Base-by-base conservation (phyloP, 1,284 basidiomycete genomes). In the Macrocybe sp. region DNA sequence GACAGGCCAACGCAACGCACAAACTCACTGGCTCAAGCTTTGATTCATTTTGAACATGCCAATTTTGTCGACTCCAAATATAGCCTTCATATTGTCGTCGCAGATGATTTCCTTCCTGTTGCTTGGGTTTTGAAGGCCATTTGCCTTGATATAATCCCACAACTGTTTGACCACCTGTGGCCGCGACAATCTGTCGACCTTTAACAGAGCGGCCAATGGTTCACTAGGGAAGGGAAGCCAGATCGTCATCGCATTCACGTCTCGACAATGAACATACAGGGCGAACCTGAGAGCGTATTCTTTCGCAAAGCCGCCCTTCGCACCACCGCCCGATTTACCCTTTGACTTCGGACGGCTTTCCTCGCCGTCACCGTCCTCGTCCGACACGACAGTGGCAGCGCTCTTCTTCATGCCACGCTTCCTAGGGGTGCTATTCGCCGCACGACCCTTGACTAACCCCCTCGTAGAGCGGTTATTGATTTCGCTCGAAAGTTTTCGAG, bases 21-120 rank as follows among this genome's bases (percentile, higher is more conserved):
- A 16, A 9, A 77, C 86, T 65, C 59, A 90, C 88, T 81, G 70
- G 64, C 86, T 83, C 49, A 91, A 67, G 36, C 82, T 75, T 65
- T 90, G 88, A 72, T 91, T 92, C 89, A 92, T 92, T 57, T 73
- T 79, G 70, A 92, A 91, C 88, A 91, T 91, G 64, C 88, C 81
- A 46, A 93, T 83, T 60, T 81, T 85, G 55, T 89, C 83, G 12
- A 79, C 76, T 50, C 77, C 78, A 65, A 93, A 92, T 33, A 93
- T 74, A 7, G 78, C 77, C 50, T 75, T 76, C 56, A 93, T 65
- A 36, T 68, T 73, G 30, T 74, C 70, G 64, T 94, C 90, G 59
- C 90, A 93, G 2, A 93, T 56, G 50, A 94, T 93, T 64, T 92
- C 86, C 51, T 79, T 78, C 66, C 75, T 85, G 66, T 93, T 89